Evolutionary conservation across 108 stramenopile species (phyloP), one percentile per base, ranked within the genome.

Genomic region (Conticribra guillardii): DNA sequence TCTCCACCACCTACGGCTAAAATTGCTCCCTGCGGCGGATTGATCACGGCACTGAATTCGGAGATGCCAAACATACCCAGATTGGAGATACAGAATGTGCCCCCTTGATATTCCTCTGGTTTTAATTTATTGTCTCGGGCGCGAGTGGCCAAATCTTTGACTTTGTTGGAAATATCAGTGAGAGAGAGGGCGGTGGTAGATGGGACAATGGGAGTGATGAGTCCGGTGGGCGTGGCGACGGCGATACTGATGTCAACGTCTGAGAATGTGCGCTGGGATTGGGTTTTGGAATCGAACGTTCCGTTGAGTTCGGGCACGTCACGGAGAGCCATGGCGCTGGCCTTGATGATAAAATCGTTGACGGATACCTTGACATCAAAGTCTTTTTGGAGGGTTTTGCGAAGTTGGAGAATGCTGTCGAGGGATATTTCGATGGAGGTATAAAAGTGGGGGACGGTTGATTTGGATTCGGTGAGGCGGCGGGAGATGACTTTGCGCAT

Each of bases 41-140:
- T 99, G 68, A 99, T 98, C 27, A 99, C 98, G 16, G 99, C 98
- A 54, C 91, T 90, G 72, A 99, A 99, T 54, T 96, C 96, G 49
- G 85, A 84, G 69, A 99, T 93, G 30, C 98, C 99, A 72, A 97
- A 99, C 99, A 99, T 99, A 33, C 99, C 99, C 55, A 99, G 70
- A 71, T 99, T 99, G 71, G 88, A 85, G 24, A 99, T 89, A 26
- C 96, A 94, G 81, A 99, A 97, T 18, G 97, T 94, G 47, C 99
- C 99, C 26, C 98, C 98, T 83, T 97, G 93, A 74, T 93, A 98
- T 84, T 98, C 98, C 69, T 98, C 89, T 0, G 97, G 98, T 64
- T 89, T 68, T 26, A 98, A 80, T 74, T 98, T 97, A 46, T 94
- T 74, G 49, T 85, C 76, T 64, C 92, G 75, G 54, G 88, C 91